Conservation (phyloP, 177 flowering plant genomes). For the Vitis hybrid region DNA sequence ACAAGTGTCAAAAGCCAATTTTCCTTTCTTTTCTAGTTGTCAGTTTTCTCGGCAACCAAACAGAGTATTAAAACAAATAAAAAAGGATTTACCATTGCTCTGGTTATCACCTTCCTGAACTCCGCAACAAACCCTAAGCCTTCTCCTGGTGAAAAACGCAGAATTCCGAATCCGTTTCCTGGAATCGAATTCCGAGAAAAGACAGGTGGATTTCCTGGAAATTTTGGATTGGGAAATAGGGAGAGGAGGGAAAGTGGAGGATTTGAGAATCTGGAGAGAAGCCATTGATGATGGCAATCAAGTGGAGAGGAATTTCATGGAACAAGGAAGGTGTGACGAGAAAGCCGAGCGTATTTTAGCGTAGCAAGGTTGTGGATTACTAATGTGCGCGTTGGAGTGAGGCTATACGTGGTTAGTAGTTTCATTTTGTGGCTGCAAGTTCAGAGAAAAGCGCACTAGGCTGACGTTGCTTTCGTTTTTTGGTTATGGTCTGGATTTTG, state of each 20-base stretch:
- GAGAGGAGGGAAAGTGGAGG: conserved; percentile 6
- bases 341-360: conserved; percentile 15
- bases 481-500: too few species aligned
- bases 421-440: conserved; percentile 7
- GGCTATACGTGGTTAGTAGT: not conserved
- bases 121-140: conserved; percentile 31
- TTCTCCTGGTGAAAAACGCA: not conserved
- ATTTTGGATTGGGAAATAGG: conserved; percentile 15
- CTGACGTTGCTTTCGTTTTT: too few species aligned
- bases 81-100: conserved; percentile 33
- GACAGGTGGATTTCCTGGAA: conserved; percentile 12
- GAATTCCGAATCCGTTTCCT: conserved; percentile 14
- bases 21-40: not conserved
- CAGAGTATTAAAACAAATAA: not conserved
- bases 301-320: conserved; percentile 10
- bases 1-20: not conserved
- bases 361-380: not conserved
- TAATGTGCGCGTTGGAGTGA: conserved; percentile 9
- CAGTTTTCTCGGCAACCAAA: not conserved
- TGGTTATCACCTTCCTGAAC: conserved; percentile 35
- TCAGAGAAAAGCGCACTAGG: not conserved
- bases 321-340: conserved; percentile 7
- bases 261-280: conserved; percentile 25
- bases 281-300: conserved; percentile 23
- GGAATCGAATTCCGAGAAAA: conserved; percentile 9